Evolutionary conservation across 202 grass and related monocot genomes (phyloP), one percentile per base, ranked within the genome.

Genomic region (Digitaria exilis): DNA sequence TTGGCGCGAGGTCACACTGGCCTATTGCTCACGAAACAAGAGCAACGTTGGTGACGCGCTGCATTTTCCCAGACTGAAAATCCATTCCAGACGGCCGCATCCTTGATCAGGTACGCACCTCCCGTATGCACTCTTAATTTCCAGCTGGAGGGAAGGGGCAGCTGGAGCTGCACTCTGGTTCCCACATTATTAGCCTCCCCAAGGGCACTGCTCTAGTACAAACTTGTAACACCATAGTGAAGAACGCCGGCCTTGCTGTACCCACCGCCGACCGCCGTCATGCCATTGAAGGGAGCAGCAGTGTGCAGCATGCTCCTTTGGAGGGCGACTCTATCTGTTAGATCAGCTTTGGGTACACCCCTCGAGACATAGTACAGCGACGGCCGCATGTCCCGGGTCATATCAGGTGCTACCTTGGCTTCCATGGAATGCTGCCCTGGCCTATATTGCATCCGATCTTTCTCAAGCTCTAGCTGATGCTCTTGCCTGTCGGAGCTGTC

Each of bases 171-270:
- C 24, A 10, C 43, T 65, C 71, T 17, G 22, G 24, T 44, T 24
- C 25, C 65, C 29, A 56, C 46, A 24, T 74, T 75, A 75, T 56
- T 52, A 39, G 65, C 17, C 59, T 69, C 68, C 30, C 74, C 43
- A 17, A 42, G 45, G 58, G 50, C 34, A 46, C 39, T 50, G 77
- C 31, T 84, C 73, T 88, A 97, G 77, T 93, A 89, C 92, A 94
- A 88, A 58, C 91, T 88, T 7, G 92, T 76, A 29, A 84, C 63
- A 55, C 82, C 85, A 35, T 84, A 92, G 63, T 90, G 90, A 88
- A 88, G 84, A 55, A 85, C 64, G 13, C 84, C 82, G 9, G 90
- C 88, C 75, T 88, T 94, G 64, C 82, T 91, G 80, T 83, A 91
- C 11, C 85, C 92, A 45, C 80, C 81, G 6, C 80, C 71, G 29